Base-by-base conservation (phyloP, 2,329 filamentous ascomycete genomes). In the Penicillium paneum region DNA sequence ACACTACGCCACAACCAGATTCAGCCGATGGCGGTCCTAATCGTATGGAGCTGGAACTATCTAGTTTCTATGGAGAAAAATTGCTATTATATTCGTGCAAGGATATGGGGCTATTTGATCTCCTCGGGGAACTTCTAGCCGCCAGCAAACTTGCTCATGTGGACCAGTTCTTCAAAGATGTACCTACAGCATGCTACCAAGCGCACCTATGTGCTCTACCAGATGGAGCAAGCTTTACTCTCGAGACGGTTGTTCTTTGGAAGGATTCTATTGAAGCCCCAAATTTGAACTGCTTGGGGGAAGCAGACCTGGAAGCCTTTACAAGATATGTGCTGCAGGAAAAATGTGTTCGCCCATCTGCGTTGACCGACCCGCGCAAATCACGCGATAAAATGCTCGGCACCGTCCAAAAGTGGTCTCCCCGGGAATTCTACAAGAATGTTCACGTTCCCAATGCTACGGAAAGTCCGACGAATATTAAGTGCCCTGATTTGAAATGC, bases 341-440 rank as follows among this genome's bases (percentile, higher is more conserved):
- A 32, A 32, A 48, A 44, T 55, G 60, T 32, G 56, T 58, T 21
- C 39, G 31, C 7, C 52, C 52, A 5, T 41, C 24, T 11, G 46
- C 10, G 1, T 3, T 28, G 13, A 24, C 39, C 8, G 29, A 46
- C 1, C 41, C 49, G 11, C 28, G 34, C 19, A 28, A 34, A n/a
- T 51, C 31, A 28, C 64, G 60, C 13, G 56, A 64, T 12, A 54
- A 48, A 31, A 49, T 53, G 42, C 38, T 54, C 3, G 63, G 63
- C 6, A 8, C 28, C 29, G 24, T 29, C 7, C 51, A 47, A 32
- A 17, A 36, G 11, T 74, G 72, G 72, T 63, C 64, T 8, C 70
- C 72, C 13, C 68, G 71, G 17, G 74, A 78, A 43, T 79, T 79
- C 56, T 79, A 79, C 49, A 71, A 76, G 28, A 77, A 72, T 61